These are phyloP conservation scores for Lindgomyces ingoldianus DNA, from an alignment of 495 filamentous ascomycete species.

Conservation along the genomic window DNA sequence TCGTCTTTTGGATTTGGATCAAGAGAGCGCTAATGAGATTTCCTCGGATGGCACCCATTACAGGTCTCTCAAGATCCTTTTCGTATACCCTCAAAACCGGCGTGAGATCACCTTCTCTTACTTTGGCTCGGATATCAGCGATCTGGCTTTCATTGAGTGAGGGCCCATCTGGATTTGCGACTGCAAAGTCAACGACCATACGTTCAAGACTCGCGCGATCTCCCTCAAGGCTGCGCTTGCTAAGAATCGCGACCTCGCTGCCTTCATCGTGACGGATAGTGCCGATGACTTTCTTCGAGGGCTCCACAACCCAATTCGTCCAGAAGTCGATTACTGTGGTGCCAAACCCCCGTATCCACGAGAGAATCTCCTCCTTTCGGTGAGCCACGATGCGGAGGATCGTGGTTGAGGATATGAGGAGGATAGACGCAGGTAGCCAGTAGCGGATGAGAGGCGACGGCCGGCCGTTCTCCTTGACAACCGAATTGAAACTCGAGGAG, in stretches of 20 bases:
- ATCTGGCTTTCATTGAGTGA: constrained; percentile 61
- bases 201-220: constrained; percentile 90
- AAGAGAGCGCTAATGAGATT: constrained; percentile 88
- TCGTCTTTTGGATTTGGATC: constrained; percentile 97
- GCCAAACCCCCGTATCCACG: constrained; percentile 76
- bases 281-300: constrained; percentile 74
- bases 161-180: constrained; percentile 65
- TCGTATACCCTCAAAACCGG: constrained; percentile 90
- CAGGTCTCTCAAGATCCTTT: constrained; percentile 74
- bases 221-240: constrained; percentile 80
- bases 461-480: constrained; percentile 65
- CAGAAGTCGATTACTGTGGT: constrained; percentile 83
- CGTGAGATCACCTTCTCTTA: constrained; percentile 88
- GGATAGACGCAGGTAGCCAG: constrained; percentile 72
- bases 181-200: constrained; percentile 95
- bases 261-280: constrained; percentile 90
- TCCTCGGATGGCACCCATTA: constrained; percentile 75
- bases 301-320: constrained; percentile 91
- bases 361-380: constrained; percentile 67
- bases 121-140: constrained; percentile 68
- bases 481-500: constrained; percentile 48
- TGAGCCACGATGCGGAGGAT: constrained; percentile 73
- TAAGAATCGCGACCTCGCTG: constrained; percentile 95
- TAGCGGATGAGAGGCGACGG: constrained; percentile 78
- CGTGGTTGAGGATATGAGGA: constrained; percentile 74